Evolutionary conservation across 345 rosid species (phyloP), one percentile per base, ranked within the genome.

Genomic region (Acer campestre): DNA sequence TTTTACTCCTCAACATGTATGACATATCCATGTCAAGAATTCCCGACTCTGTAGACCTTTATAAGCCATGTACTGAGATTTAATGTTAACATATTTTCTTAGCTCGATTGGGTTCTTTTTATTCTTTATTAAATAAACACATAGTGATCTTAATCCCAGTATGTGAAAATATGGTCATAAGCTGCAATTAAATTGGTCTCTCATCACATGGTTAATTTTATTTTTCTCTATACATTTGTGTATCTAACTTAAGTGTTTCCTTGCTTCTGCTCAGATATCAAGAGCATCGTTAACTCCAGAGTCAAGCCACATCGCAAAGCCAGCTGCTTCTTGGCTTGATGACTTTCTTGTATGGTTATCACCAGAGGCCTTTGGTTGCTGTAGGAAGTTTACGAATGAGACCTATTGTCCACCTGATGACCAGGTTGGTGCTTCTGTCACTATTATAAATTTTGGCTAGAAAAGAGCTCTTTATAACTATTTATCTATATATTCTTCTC

Each of bases 311-410:
- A 95, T 95, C 79, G 99, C 98, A 42, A 95, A 91, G 82, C 98
- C 98, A 75, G 98, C 98, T 59, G 98, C 98, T 74, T 95, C 98
- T 46, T 95, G 98, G 98, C 95, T 94, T 61, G 97, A 94, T 84
- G 98, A 94, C 80, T 91, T 94, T 87, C 92, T 94, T 75, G 97
- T 92, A 76, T 94, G 98, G 98, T 73, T 91, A 81, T 92, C 97
- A 66, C 98, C 98, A 29, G 97, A 94, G 80, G 98, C 98, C 82
- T 94, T 92, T 81, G 98, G 98, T 77, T 94, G 98, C 81, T 94
- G 98, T 77, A 84, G 98, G 81, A 91, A 94, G 82, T 94, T 92
- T 84, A 83, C 85, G 46, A 90, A 94, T 81, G 92, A 85, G 49
- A 89, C 85, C 73, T 95, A 89, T 78, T 95, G 99, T 79, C 99